Base-by-base conservation (phyloP, 169 alveolate species). In the Cryptosporidium ubiquitum region DNA sequence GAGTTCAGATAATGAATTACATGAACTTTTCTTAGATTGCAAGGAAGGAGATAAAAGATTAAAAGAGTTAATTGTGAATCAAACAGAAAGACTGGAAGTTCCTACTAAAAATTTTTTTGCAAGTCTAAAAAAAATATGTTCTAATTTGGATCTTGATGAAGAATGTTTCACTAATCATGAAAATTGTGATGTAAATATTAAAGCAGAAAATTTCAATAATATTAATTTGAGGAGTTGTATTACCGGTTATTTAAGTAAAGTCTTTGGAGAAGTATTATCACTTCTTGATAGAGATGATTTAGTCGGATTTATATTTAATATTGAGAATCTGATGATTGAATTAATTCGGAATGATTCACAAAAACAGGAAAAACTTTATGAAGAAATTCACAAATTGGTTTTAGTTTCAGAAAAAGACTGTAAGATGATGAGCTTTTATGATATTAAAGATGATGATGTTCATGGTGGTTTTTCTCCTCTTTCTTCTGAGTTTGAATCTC, bases 271-370 rank as follows among this genome's bases (percentile, higher is more conserved):
- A 14, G 49, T 64, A 16, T 37, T 64, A 37, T 64, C 71, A 26
- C 71, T 64, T 18, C 16, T 64, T 10, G 71, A 64, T 29, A n/a
- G 49, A 31, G 71, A 64, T 1, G 71, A 64, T 10, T 33, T 64
- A 18, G 33, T 64, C 10, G 39, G 47, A n/a, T 64, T 64, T 64
- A 14, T 33, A 6, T 64, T 29, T 5, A 37, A 35, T 33, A 64
- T 64, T 5, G 71, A 64, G 39, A 64, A 64, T 37, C 51, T 64
- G 49, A 64, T 64, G 14, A 29, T 64, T 33, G 71, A 64, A n/a
- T 16, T 64, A n/a, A 31, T 64, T 37, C 42, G n/a, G 49, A 37
- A 33, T 31, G 44, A 31, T 9, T 18, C 18, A 55, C 26, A 55
- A 7, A 55, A 26, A 23, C 66, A 55, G 20, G 37, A 55, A 55